These are phyloP conservation scores for Pistacia atlantica DNA, from an alignment of 345 rosid species.

Conservation along the genomic window DNA sequence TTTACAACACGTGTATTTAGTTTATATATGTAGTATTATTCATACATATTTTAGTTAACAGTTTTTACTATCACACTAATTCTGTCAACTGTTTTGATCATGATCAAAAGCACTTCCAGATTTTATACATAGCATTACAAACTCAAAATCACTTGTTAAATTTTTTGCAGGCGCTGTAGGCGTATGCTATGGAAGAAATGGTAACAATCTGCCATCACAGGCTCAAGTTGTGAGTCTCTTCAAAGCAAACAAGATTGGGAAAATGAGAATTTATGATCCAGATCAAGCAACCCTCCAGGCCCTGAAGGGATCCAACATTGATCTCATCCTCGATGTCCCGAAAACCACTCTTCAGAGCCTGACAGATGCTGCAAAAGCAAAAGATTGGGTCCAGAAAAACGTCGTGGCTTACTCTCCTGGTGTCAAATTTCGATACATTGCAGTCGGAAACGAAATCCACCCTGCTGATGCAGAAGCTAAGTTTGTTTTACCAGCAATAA, in stretches of 20 bases:
- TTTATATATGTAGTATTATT: no score
- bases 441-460: constrained; percentile 13
- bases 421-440: constrained; percentile 16
- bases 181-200: no score
- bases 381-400: constrained; percentile 22
- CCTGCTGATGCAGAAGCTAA: not conserved
- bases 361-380: not conserved
- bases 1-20: no score
- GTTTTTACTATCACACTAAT: no score
- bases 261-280: constrained; percentile 25
- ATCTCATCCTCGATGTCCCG: not conserved
- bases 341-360: no score
- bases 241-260: constrained; percentile 20
- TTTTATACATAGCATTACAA: no score
- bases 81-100: no score
- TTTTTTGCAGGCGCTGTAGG: no score
- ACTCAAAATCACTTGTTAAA: no score
- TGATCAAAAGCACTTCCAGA: no score
- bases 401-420: not conserved
- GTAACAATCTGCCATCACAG: constrained; percentile 15
- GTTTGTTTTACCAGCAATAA: constrained; percentile 17
- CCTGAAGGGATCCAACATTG: constrained; percentile 17
- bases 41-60: no score
- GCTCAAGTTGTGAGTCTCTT: constrained; percentile 22
- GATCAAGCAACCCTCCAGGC: no score